Base-by-base conservation (phyloP, 148 eudicot genomes). In the Hydrangea macrophylla region DNA sequence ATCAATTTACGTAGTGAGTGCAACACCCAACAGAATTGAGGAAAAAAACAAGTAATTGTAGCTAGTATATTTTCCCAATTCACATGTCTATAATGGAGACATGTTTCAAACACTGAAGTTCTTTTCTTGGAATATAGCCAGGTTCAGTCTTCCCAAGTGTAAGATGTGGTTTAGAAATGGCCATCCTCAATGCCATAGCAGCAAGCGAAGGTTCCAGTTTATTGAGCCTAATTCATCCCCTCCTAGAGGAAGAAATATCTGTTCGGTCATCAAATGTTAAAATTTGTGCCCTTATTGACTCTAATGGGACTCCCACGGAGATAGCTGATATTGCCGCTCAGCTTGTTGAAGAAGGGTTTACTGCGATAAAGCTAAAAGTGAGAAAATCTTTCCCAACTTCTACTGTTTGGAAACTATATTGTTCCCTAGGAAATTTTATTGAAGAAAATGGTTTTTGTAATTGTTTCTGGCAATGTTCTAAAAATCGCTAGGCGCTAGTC, bases 121-220 rank as follows among this genome's bases (percentile, higher is more conserved):
- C 30, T 37, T 40, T 35, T 26, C 42, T 64, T 26, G 32, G 50
- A 78, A 22, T 83, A 70, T 82, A 95, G 99, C 91, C 91, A 59
- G 70, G 62, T 56, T 84, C 93, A 55, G 75, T 95, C 76, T 79
- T 81, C 65, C 96, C 99, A 54, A 89, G 97, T 84, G 89, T 95
- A 23, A 79, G 97, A 74, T 91, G 97, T 82, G 99, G 99, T 57
- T 72, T 95, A 56, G 99, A 95, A 81, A 91, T 91, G 97, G 97
- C 99, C 40, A 70, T 87, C 50, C 86, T 95, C 27, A 95, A 90
- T 84, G 99, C 97, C 24, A 78, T 89, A 65, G 97, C 97, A 50
- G 81, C 87, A 31, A 77, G 74, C 37, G 76, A 76, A 51, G 76
- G 74, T 12, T 84, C 92, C 73, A 83, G 80, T 75, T 74, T 95